Evolutionary conservation across 257 asterid species (phyloP), one percentile per base, ranked within the genome.

Genomic region (Jacaranda mimosifolia): DNA sequence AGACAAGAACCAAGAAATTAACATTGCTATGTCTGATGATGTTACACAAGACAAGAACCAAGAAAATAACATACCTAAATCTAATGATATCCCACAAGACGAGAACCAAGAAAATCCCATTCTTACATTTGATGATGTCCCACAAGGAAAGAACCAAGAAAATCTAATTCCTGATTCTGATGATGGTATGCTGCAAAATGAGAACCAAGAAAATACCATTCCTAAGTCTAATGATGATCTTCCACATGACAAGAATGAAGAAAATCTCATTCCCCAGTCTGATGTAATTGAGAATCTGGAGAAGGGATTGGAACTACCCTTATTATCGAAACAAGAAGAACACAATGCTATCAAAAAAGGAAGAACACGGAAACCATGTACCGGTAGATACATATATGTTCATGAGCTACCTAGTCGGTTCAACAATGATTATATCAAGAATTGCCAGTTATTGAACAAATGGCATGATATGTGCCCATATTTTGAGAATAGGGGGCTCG

Each of bases 381-480:
- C 4, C 0, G 93, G 91, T 4, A 77, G 91, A 55, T 89, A 91
- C 77, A 80, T 95, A 2, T 95, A 91, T 67, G 71, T 91, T 1
- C 93, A 88, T 45, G 81, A 91, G 9, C 72, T 93, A n/a, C 94
- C 97, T 0, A 66, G 76, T 13, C 79, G 92, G 9, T 95, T 79
- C 86, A 91, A 91, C 64, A 39, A 51, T 1, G 92, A 89, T 53
- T 80, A 91, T 82, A 12, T 95, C 39, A 71, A 72, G 18, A 68
- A 91, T 6, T 95, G 99, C 85, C 79, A 77, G 14, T 57, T 43
- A 3, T 40, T 95, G 42, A 90, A 83, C 77, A 86, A 86, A 68
- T 95, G 99, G 99, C 79, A 56, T 1, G 80, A 93, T 35, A 87
- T 91, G 98, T 93, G 99, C 80, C 85, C 48, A 5, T 91, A 89